Evolutionary conservation across 345 rosid genomes (phyloP), one percentile per base, ranked within the genome.

Genomic region (Aquilaria sinensis): DNA sequence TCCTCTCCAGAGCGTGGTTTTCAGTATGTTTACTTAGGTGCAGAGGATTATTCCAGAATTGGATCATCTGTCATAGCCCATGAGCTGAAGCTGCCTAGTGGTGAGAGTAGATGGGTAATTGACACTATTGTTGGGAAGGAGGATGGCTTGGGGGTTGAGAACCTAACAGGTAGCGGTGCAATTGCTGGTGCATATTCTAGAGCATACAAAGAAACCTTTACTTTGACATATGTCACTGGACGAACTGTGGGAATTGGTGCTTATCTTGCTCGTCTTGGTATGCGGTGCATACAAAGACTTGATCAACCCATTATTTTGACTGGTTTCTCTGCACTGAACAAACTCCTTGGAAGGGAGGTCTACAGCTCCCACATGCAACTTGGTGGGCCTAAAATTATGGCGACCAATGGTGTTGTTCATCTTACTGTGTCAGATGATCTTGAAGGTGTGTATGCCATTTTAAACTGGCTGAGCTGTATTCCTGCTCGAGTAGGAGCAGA

Each of bases 341-440:
- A 94, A 76, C 90, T 94, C 68, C 99, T 94, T 53, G 99, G 99
- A 50, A 93, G 99, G 46, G 99, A 94, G 75, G 99, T 94, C 31
- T 94, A 94, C 77, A 94, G 99, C 79, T 94, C 99, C 66, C 99
- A 94, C 79, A 94, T 94, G 99, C 99, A 94, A 80, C 99, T 94
- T 56, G 99, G 99, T 66, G 99, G 99, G 47, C 99, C 99, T 2
- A 94, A 94, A 80, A 88, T 94, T 69, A 94, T 94, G 99, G 97
- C 96, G 46, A 94, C 97, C 49, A 94, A 94, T 68, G 99, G 99
- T 51, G 99, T 94, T 49, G 97, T 89, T 64, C 99, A 94, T 84
- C 96, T 84, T 62, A 86, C 97, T 4, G 99, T 94, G 60, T 82
- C 97, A 14, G 96, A 94, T 78, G 99, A 94, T 75, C 97, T 94